Evolutionary conservation across 208 protist genomes (phyloP).

Genomic region (Trypanosoma rangeli): DNA sequence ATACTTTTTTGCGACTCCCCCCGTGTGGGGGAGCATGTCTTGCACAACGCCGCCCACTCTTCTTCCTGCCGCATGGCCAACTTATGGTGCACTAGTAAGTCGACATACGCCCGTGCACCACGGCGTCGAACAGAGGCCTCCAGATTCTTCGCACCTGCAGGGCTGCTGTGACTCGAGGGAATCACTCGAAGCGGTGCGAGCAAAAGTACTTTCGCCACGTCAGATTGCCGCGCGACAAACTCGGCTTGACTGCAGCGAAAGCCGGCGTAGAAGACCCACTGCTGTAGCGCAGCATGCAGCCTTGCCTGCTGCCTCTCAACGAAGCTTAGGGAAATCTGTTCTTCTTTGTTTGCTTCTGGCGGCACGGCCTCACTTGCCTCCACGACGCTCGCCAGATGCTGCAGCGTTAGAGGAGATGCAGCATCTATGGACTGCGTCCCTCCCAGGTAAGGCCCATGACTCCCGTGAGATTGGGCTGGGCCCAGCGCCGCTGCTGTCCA

Average conservation of each 20-base stretch:
- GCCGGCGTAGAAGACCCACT: conserved; percentile 26
- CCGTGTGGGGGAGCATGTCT: background rate
- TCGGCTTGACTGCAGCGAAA: conserved; percentile 18
- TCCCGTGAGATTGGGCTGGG: background rate
- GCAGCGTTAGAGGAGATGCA: conserved; percentile 9
- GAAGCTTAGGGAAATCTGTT: conserved; percentile 7
- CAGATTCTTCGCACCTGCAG: conserved; percentile 5
- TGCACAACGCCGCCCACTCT: conserved; percentile 37
- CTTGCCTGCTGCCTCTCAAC: conserved; percentile 24
- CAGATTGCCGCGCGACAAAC: conserved; percentile 21
- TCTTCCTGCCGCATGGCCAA: conserved; percentile 5
- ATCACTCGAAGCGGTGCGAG: conserved; percentile 14
- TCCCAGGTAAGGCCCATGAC: background rate
- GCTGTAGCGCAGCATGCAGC: conserved; percentile 28
- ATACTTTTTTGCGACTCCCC: background rate
- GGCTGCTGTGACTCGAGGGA: conserved; percentile 9
- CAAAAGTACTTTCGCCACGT: conserved; percentile 19
- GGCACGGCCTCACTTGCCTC: background rate
- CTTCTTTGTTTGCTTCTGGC: background rate
- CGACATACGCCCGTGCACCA: conserved; percentile 40
- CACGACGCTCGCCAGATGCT: conserved; percentile 9
- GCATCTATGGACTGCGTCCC: no score
- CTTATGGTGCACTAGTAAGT: conserved; percentile 34
- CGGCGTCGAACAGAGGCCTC: conserved; percentile 33
- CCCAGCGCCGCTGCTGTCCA: conserved; percentile 4